These are phyloP conservation scores for Aethionema arabicum DNA, from an alignment of 345 rosid genomes.

Conservation along the genomic window DNA sequence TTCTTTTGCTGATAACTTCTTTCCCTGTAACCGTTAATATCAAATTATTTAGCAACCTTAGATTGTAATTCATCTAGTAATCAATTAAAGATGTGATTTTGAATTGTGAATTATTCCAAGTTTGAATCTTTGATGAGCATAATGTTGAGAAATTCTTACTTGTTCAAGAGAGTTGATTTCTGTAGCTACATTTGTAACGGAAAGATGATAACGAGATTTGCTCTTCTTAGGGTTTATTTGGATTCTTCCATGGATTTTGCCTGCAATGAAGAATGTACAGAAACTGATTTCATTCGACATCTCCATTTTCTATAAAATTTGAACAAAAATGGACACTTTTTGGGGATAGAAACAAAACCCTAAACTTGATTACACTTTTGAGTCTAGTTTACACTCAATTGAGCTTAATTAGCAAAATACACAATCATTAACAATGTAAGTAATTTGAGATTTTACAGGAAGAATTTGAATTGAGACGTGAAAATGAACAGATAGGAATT, in stretches of 20 bases:
- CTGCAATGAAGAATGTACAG: slow-evolving; percentile 30
- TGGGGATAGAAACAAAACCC: too few relatives aligned
- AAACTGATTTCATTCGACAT: not conserved
- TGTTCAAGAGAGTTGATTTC: slow-evolving; percentile 57
- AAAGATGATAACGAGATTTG: slow-evolving; percentile 45
- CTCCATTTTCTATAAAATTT: not conserved
- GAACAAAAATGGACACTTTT: not conserved
- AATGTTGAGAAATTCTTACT: slow-evolving; percentile 40
- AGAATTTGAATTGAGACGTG: too few relatives aligned
- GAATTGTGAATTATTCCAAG: slow-evolving; percentile 11
- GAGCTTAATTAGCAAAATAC: not conserved
- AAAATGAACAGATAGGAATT: not conserved
- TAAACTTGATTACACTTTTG: not conserved
- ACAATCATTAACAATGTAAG: not conserved
- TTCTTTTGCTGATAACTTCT: slow-evolving; percentile 55
- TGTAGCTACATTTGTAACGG: slow-evolving; percentile 67
- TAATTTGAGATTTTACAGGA: too few relatives aligned
- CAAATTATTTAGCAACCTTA: not conserved
- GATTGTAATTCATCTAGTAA: too few relatives aligned
- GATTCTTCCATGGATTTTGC: slow-evolving; percentile 37
- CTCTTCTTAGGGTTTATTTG: slow-evolving; percentile 49
- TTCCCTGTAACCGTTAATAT: slow-evolving; percentile 41
- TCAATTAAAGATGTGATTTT: not conserved
- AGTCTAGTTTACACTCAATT: not conserved
- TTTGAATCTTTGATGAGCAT: slow-evolving; percentile 11